Base-by-base conservation (phyloP, 768 basidiomycete genomes). In the Austroboletus eburneus region DNA sequence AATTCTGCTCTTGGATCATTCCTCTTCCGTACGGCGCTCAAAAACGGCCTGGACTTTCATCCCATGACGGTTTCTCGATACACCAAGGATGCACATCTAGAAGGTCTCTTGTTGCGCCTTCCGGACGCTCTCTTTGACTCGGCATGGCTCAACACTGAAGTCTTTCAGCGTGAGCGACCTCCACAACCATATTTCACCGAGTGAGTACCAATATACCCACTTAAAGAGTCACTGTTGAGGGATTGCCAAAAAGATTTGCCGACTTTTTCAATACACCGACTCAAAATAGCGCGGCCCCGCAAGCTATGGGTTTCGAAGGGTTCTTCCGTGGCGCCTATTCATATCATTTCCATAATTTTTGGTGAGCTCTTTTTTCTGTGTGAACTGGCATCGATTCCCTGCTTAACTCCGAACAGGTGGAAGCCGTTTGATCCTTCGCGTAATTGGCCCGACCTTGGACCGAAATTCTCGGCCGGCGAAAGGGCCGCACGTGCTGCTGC, bases 51-150 rank as follows among this genome's bases (percentile, higher is more conserved):
- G 63, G 95, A 97, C 68, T 97, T 99, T 69, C 96, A 99, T 59
- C 95, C 95, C 0, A 94, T 94, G 90, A 91, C 88, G 1, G 84
- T 99, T 30, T 86, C 88, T 34, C 76, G 80, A 49, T 99, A 99
- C 64, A 81, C 85, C 24, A 87, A 87, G 67, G 95, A 99, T 54
- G 92, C 93, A 2, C 75, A 84, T 50, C 57, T 97, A 24, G 91
- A 95, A 50, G 81, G 78, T 5, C 72, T 98, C 37, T 71, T 99
- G 23, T 78, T 93, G 46, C 80, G 91, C 21, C 75, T 99, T 16
- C 94, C 96, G 0, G 96, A 98, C 62, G 95, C 95, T 8, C 69
- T 99, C 46, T 97, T 98, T 54, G 95, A 98, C 65, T 84, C 94
- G 10, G 95, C 96, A 2, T 98, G 94, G 94, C 72, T 98, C 39